Percentiles rank a stretch among this genome's conserved stretches.
These are phyloP conservation scores for Cytospora piceae DNA, from an alignment of 2,329 filamentous ascomycete species.

Conservation along the genomic window DNA sequence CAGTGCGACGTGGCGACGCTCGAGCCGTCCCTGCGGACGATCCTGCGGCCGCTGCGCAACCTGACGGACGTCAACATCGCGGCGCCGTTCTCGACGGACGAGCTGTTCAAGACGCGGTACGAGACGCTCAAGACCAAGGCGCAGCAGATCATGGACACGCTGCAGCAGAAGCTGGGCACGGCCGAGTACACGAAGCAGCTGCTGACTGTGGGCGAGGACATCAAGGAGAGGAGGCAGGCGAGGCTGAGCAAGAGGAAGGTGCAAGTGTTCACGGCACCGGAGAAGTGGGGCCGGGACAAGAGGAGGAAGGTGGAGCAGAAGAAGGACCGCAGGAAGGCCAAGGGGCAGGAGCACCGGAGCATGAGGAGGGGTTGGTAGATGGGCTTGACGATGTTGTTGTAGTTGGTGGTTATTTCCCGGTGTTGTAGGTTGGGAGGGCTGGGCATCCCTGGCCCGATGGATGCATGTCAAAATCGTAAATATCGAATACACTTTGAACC, in stretches of 20 bases:
- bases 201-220: constrained; percentile 70
- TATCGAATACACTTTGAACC: background rate
- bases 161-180: constrained; percentile 85
- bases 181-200: constrained; percentile 77
- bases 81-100: constrained; percentile 71
- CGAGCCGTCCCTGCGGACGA: constrained; percentile 62
- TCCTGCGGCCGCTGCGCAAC: constrained; percentile 71
- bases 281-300: constrained; percentile 78
- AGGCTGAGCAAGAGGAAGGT: constrained; percentile 85
- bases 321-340: constrained; percentile 80
- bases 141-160: constrained; percentile 75
- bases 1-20: constrained; percentile 63
- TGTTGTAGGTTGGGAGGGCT: background rate
- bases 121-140: constrained; percentile 73
- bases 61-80: constrained; percentile 81
- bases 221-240: constrained; percentile 73
- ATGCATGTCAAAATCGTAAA: background rate
- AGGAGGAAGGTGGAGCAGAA: constrained; percentile 82
- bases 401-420: background rate
- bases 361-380: constrained; percentile 61
- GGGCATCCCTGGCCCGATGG: background rate
- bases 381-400: background rate
- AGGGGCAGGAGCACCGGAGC: constrained; percentile 71
- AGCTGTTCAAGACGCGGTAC: constrained; percentile 69
- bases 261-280: constrained; percentile 81